These are phyloP conservation scores for Tylopilus intermedius DNA, from an alignment of 768 basidiomycete species.

Conservation along the genomic window DNA sequence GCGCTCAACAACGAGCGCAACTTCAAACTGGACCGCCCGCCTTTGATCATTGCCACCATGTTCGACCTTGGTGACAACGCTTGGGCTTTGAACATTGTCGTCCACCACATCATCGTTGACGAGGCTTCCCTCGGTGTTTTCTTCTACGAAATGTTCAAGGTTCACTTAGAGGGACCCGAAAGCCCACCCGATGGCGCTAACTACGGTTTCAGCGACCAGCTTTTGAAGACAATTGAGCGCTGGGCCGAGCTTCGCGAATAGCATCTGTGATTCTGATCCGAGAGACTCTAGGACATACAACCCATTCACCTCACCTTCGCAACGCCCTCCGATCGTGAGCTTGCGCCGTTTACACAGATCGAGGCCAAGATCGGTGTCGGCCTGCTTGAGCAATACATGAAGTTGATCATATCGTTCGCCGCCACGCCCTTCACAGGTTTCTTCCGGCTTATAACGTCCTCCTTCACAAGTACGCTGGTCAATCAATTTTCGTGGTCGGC, in stretches of 20 bases:
- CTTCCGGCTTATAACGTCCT: no score
- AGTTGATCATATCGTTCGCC: constrained; percentile 12
- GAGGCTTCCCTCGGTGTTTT: constrained; percentile 16
- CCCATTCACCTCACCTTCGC: constrained; percentile 22
- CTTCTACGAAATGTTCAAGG: constrained; percentile 27
- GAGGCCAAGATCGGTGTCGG: neutral
- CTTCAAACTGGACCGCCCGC: constrained; percentile 24
- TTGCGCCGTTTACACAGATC: constrained; percentile 28
- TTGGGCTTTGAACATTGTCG: constrained; percentile 29
- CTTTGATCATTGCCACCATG: constrained; percentile 24
- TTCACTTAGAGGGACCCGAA: constrained; percentile 26
- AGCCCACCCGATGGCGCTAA: constrained; percentile 22
- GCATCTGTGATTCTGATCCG: constrained; percentile 24
- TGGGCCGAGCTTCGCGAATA: constrained; percentile 23
- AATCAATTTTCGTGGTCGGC: no score
- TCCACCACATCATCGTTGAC: constrained; percentile 30
- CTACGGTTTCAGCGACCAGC: constrained; percentile 22
- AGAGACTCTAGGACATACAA: constrained; percentile 14
- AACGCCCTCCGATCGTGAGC: constrained; percentile 23
- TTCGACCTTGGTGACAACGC: constrained; percentile 17
- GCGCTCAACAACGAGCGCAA: constrained; percentile 20
- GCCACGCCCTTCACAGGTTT: constrained; percentile 18
- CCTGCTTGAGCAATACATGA: constrained; percentile 17
- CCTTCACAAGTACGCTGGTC: no score
- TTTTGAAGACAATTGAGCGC: constrained; percentile 27